Conservation (phyloP, 768 basidiomycete species). For the Xanthoconium purpureum region DNA sequence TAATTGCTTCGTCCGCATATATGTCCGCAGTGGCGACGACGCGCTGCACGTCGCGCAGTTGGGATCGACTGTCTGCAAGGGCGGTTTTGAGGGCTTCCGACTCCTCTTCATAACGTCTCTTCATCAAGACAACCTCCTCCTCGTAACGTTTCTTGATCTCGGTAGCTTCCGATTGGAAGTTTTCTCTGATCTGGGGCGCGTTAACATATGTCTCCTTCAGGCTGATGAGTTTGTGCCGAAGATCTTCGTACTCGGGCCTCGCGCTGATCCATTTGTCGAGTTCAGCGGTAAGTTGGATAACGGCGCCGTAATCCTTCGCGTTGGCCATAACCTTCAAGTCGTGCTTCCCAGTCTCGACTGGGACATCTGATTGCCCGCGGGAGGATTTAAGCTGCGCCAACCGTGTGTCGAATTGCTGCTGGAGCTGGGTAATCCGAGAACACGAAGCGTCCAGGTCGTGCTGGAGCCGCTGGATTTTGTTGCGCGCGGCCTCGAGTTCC, state of each 20-base stretch:
- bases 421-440: neutral
- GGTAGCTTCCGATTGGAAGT: constrained; percentile 9
- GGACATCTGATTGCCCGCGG: neutral
- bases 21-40: constrained; percentile 6
- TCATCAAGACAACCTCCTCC: too few species aligned
- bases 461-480: neutral
- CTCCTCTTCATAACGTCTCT: too few species aligned
- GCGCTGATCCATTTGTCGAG: constrained; percentile 8
- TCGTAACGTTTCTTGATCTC: constrained; percentile 2
- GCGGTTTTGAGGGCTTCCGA: neutral
- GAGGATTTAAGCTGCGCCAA: neutral
- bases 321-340: neutral
- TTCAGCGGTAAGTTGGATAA: constrained; percentile 9
- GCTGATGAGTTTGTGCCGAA: neutral
- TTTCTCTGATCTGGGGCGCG: constrained; percentile 4
- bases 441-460: neutral
- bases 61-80: constrained; percentile 1
- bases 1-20: constrained; percentile 5
- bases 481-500: neutral
- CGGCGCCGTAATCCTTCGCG: neutral
- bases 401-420: neutral
- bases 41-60: neutral
- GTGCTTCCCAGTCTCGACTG: neutral
- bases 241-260: constrained; percentile 10
- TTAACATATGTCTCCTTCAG: constrained; percentile 10